Percentiles rank a stretch among this genome's conserved stretches.
phyloP scores from a whole-genome alignment of 148 eudicot genomes.

The Persicaria tinctoria region DNA sequence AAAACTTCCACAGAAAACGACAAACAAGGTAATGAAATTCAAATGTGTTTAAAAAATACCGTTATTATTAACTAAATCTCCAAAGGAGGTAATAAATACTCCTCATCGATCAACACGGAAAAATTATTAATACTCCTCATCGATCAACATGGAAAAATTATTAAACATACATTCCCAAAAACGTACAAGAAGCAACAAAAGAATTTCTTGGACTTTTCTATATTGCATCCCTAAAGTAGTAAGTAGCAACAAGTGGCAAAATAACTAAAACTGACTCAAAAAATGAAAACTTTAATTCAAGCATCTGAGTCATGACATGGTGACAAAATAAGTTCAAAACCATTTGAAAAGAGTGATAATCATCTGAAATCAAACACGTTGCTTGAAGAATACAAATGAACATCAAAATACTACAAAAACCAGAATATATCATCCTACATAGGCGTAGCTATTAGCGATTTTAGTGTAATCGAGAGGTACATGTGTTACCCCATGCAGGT shows the following conservation, averaged over 20 bases:
- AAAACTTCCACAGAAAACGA: background rate
- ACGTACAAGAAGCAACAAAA: background rate
- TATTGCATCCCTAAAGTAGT: background rate
- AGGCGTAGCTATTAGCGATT: background rate
- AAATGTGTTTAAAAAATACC: background rate
- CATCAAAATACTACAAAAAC: background rate
- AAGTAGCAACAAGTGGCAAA: no score
- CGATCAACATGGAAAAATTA: background rate
- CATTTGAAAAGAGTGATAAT: background rate
- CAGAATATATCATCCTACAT: background rate
- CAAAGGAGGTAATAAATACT: background rate
- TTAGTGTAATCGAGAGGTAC: background rate
- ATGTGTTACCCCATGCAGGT: background rate
- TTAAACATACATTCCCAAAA: background rate
- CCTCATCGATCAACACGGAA: background rate
- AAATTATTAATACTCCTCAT: background rate
- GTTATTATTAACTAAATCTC: background rate
- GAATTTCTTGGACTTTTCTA: background rate
- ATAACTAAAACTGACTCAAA: background rate
- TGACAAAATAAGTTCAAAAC: background rate
- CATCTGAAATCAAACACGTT: background rate
- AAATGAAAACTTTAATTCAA: background rate
- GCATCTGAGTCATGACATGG: background rate
- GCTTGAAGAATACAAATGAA: background rate
- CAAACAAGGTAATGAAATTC: constrained; percentile 1